These are phyloP conservation scores for Rubroboletus satanas DNA, from an alignment of 768 basidiomycete genomes.

Conservation along the genomic window DNA sequence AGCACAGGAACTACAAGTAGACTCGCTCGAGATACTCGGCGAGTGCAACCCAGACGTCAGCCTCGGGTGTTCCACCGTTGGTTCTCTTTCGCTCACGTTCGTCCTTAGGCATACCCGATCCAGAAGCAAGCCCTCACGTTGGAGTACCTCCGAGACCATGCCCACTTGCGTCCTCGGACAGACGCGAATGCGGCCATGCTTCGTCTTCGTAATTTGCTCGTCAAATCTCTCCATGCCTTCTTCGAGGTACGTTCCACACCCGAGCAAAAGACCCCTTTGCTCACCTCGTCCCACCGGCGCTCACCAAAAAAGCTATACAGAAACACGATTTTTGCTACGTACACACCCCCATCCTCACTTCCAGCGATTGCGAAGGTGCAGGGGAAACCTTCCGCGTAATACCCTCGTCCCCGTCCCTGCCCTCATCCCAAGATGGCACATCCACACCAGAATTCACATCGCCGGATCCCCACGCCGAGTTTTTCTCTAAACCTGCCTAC, in stretches of 20 bases:
- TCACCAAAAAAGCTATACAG: constrained; percentile 38
- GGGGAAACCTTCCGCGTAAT: constrained; percentile 85
- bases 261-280: background rate
- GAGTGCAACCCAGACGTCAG: constrained; percentile 55
- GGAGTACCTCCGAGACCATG: constrained; percentile 80
- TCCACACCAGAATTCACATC: background rate
- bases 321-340: constrained; percentile 71
- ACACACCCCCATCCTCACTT: constrained; percentile 86
- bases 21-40: constrained; percentile 49
- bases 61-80: background rate
- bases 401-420: constrained; percentile 23
- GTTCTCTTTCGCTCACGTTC: constrained; percentile 4
- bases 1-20: constrained; percentile 48
- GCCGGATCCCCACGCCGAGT: constrained; percentile 39
- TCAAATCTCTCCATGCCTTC: constrained; percentile 55
- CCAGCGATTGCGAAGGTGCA: constrained; percentile 93
- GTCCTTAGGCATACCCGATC: constrained; percentile 73
- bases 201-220: constrained; percentile 60
- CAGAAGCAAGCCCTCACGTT: constrained; percentile 81
- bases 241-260: constrained; percentile 58
- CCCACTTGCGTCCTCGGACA: constrained; percentile 85
- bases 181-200: constrained; percentile 68
- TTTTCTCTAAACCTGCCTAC: constrained; percentile 74
- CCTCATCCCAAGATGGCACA: constrained; percentile 1
- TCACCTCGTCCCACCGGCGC: constrained; percentile 3